phyloP scores from a whole-genome alignment of 2,329 filamentous ascomycete species.

The Dothideomycetes sp. region DNA sequence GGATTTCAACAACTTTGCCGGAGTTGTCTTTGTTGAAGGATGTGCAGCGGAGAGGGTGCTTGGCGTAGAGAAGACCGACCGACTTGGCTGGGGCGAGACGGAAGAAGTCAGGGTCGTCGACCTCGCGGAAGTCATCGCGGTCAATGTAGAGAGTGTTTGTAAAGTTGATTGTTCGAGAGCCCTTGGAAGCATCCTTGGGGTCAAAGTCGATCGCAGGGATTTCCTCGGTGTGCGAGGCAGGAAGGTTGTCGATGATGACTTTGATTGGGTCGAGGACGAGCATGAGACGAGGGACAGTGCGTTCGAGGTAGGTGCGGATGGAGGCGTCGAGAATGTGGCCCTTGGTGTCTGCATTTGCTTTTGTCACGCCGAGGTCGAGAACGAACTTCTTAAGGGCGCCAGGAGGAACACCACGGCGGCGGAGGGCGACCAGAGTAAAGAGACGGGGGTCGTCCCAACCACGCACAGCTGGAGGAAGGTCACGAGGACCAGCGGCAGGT shows the following conservation, averaged over 20 bases:
- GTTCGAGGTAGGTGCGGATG: conserved; percentile 77
- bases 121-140: conserved; percentile 63
- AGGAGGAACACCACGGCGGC: conserved; percentile 75
- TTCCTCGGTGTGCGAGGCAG: conserved; percentile 54
- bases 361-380: conserved; percentile 84
- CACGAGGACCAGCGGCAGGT: conserved; percentile 12
- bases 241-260: conserved; percentile 69
- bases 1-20: conserved; percentile 57
- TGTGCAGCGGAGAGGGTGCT: conserved; percentile 57
- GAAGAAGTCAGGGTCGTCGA: conserved; percentile 64
- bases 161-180: conserved; percentile 50
- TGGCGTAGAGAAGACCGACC: conserved; percentile 62
- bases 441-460: conserved; percentile 88
- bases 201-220: conserved; percentile 62
- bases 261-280: conserved; percentile 77
- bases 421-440: conserved; percentile 75
- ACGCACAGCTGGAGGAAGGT: conserved; percentile 50
- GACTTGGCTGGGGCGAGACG: conserved; percentile 64
- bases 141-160: conserved; percentile 80
- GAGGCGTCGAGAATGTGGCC: conserved; percentile 74
- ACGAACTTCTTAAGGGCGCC: conserved; percentile 83
- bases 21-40: conserved; percentile 57
- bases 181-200: conserved; percentile 63
- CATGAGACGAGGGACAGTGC: conserved; percentile 79
- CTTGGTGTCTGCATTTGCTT: conserved; percentile 67